These are phyloP conservation scores for Clarireedia monteithiana DNA, from an alignment of 2,329 filamentous ascomycete genomes.

Conservation along the genomic window DNA sequence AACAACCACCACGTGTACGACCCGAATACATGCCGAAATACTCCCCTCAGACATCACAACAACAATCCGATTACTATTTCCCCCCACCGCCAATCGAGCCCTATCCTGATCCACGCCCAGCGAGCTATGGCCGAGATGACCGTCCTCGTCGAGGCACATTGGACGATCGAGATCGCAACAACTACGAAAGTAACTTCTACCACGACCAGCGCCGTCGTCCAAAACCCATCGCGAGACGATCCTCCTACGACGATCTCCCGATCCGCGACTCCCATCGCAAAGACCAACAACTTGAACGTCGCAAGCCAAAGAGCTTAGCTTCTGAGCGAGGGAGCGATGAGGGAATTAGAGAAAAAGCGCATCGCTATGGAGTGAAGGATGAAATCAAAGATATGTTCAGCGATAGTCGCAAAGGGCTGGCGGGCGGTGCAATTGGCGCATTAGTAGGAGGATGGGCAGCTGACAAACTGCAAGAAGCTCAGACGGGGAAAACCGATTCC, in stretches of 20 bases:
- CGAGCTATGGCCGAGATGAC: not conserved
- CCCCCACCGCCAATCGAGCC: not conserved
- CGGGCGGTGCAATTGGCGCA: constrained; percentile 19
- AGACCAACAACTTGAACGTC: not conserved
- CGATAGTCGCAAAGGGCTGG: constrained; percentile 14
- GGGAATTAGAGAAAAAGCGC: not conserved
- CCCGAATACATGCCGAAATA: constrained; percentile 5
- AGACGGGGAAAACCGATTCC: constrained; percentile 12
- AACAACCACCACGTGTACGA: constrained; percentile 3
- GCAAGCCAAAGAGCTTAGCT: not conserved
- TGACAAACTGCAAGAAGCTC: constrained; percentile 15
- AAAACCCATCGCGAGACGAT: not conserved
- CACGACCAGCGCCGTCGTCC: not conserved
- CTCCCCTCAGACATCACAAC: not conserved
- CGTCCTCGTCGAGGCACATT: not conserved
- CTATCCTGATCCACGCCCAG: not conserved
- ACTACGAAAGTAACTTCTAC: not conserved
- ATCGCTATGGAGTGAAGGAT: constrained; percentile 13
- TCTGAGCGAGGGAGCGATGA: not conserved
- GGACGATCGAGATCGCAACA: not conserved
- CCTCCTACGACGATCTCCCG: constrained; percentile 5
- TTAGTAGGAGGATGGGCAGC: constrained; percentile 23
- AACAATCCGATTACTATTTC: not conserved
- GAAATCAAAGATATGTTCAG: constrained; percentile 19
- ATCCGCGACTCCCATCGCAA: not conserved